Evolutionary conservation across 2,329 filamentous ascomycete genomes (phyloP).

Genomic region (Colletotrichum scovillei): DNA sequence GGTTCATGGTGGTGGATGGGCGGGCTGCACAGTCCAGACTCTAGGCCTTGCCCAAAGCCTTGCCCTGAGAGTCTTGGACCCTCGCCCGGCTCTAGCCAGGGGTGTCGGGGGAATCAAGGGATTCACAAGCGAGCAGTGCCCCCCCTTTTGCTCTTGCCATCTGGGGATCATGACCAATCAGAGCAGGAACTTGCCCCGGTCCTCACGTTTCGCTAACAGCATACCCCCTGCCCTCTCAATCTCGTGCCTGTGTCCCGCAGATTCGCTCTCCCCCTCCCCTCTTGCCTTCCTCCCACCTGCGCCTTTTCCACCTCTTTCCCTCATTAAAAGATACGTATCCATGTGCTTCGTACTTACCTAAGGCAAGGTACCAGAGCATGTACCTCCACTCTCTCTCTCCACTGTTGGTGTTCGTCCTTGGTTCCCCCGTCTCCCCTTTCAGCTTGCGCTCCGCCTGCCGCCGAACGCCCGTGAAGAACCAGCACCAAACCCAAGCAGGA

Average conservation of each 20-base stretch:
- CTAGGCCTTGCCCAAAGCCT: too few species aligned
- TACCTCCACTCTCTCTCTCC: background rate
- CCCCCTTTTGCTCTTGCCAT: background rate
- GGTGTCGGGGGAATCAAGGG: constrained; percentile 35
- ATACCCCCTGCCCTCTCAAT: constrained; percentile 29
- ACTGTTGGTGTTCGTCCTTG: constrained; percentile 11
- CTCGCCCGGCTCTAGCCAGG: constrained; percentile 18
- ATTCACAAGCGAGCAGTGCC: constrained; percentile 22
- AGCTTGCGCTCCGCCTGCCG: constrained; percentile 29
- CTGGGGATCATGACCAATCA: constrained; percentile 3
- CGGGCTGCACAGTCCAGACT: background rate
- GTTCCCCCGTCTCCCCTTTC: constrained; percentile 16
- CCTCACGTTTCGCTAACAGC: constrained; percentile 29
- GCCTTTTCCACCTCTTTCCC: background rate
- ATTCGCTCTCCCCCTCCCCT: constrained; percentile 13
- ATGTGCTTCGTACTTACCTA: background rate
- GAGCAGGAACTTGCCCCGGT: background rate
- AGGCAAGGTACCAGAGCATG: background rate
- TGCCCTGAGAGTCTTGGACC: background rate
- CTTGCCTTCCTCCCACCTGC: background rate
- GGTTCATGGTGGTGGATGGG: background rate
- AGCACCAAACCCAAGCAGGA: constrained; percentile 3
- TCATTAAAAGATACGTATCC: background rate
- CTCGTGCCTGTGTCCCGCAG: constrained; percentile 35
- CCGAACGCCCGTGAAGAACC: constrained; percentile 15